Conservation (phyloP, 2,329 filamentous ascomycete species). For the Cladorrhinum sp. region DNA sequence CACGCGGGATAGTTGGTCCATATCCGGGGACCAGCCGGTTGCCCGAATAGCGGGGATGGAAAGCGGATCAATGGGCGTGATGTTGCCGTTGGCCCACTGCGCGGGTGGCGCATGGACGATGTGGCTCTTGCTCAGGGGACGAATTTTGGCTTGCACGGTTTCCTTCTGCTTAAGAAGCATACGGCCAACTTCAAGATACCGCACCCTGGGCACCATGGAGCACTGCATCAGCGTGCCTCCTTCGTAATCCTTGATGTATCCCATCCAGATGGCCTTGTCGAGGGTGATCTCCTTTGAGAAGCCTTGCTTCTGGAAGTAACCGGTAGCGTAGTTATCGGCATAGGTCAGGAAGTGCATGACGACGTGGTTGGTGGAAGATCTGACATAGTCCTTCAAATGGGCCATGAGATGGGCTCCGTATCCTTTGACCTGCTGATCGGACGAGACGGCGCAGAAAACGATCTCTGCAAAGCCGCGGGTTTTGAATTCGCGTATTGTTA, state of each 20-base stretch:
- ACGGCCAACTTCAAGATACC: constrained; percentile 84
- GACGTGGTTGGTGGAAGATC: constrained; percentile 72
- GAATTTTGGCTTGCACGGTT: constrained; percentile 88
- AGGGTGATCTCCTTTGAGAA: constrained; percentile 98
- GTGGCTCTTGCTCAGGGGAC: constrained; percentile 83
- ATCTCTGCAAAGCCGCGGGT: constrained; percentile 93
- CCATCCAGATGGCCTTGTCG: constrained; percentile 90
- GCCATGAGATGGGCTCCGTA: constrained; percentile 98
- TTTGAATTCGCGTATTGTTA: constrained; percentile 93
- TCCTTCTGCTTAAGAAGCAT: constrained; percentile 98
- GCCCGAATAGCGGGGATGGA: constrained; percentile 84
- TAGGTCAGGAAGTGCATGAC: constrained; percentile 99
- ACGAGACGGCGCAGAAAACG: constrained; percentile 95
- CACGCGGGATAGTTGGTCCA: constrained; percentile 89
- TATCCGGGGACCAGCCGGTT: constrained; percentile 92
- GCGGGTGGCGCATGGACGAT: constrained; percentile 79
- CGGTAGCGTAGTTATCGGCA: constrained; percentile 97
- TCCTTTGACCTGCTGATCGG: constrained; percentile 98
- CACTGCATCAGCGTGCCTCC: constrained; percentile 99
- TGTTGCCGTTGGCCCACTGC: constrained; percentile 63
- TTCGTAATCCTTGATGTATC: constrained; percentile 99
- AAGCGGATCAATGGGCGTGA: constrained; percentile 69
- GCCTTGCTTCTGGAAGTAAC: constrained; percentile 98
- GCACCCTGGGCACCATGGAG: constrained; percentile 89
- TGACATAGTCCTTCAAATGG: constrained; percentile 96